Percentiles rank a stretch among this genome's conserved stretches.
Evolutionary conservation across 73 alveolate species (phyloP).

Genomic region (Paramecium primaurelia): DNA sequence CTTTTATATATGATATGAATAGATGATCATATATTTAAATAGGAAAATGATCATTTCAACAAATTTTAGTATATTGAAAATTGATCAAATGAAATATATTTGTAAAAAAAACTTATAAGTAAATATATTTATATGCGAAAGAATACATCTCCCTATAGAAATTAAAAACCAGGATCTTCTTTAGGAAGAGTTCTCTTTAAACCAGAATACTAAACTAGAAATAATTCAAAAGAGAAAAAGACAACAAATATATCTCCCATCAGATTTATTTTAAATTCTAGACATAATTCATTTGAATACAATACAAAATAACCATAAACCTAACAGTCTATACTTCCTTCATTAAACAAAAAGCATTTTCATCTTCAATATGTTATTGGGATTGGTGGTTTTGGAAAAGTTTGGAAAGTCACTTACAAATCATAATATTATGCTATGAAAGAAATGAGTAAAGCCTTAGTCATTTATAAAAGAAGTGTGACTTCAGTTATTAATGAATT

Average conservation of each 20-base stretch:
- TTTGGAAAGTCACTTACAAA: slow-evolving; percentile 78
- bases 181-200: not conserved
- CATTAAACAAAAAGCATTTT: slow-evolving; percentile 36
- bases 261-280: not conserved
- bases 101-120: not conserved
- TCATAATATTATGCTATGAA: slow-evolving; percentile 69
- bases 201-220: not conserved
- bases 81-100: not conserved
- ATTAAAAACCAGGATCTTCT: slow-evolving; percentile 2
- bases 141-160: not conserved
- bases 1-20: too few species aligned
- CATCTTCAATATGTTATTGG: slow-evolving; percentile 65
- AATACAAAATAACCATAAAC: not conserved
- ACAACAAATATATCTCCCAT: not conserved
- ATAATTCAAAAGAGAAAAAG: not conserved
- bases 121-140: not conserved
- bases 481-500: slow-evolving; percentile 72
- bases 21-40: too few species aligned
- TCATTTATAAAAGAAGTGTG: slow-evolving; percentile 73
- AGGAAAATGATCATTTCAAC: not conserved
- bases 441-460: slow-evolving; percentile 73
- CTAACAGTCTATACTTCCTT: not conserved
- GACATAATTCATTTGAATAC: not conserved
- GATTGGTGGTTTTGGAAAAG: slow-evolving; percentile 82
- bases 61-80: not conserved